Evolutionary conservation across 192 early-diverging fungal species (phyloP), one percentile per base, ranked within the genome.

Genomic region (Globomyces pollinis-pini): DNA sequence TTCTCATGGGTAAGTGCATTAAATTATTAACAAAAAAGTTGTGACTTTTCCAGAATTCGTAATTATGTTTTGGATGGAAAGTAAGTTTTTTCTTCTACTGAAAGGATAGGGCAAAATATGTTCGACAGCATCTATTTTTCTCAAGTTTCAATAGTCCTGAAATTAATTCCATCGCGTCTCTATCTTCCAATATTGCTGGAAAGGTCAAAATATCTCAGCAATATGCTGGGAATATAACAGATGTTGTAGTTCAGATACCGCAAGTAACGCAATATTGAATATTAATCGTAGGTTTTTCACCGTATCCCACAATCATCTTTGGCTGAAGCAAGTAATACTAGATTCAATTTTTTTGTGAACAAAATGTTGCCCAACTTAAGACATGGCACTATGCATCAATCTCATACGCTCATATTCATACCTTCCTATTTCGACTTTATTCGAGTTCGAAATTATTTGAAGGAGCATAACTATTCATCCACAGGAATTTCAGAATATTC

Each of bases 401-500:
- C 55, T 15, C 55, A 66, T 21, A 61, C 72, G 1, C 32, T 91
- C 50, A 79, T 99, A 36, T 91, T 91, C 71, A 81, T 92, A 1
- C 87, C 95, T 7, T 90, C 87, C 7, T 99, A 98, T 64, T 94
- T 96, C 80, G 96, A 99, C 61, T 99, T 86, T 80, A 88, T 99
- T 12, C 78, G 93, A 6, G 51, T 99, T 38, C 77, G 94, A 38
- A 99, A 99, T 64, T 84, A 89, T 67, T 75, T 95, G 52, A 71
- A 78, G 23, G 85, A 89, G 58, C 83, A 83, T 59, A 71, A 78
- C 53, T 89, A 78, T 58, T 78, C 83, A 9, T 88, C 89, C 73
- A 87, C 73, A 7, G 70, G 77, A n/a, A 80, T 96, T 24, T 90
- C 80, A 41, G 96, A 99, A 62, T 94, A 99, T 72, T 88, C 91